These are phyloP conservation scores for Telfairia occidentalis DNA, from an alignment of 331 rosid species.

Conservation along the genomic window DNA sequence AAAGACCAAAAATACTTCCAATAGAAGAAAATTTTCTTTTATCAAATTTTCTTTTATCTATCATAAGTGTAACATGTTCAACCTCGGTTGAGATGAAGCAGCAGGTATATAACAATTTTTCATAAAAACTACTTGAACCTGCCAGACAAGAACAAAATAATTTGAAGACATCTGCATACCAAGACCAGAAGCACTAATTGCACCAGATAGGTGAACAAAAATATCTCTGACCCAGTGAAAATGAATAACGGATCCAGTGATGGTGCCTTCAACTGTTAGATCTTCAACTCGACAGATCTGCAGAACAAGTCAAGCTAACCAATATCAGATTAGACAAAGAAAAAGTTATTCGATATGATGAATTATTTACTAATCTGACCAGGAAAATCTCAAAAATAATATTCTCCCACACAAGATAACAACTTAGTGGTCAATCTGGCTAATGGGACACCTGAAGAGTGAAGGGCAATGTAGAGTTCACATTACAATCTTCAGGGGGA, in stretches of 20 bases:
- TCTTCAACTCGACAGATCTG: conserved; percentile 97
- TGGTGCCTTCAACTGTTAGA: conserved; percentile 55
- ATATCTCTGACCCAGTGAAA: conserved; percentile 77
- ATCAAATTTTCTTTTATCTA: background rate
- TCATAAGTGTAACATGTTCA: background rate
- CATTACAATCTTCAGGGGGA: conserved; percentile 95
- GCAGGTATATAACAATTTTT: background rate
- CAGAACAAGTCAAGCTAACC: conserved; percentile 26
- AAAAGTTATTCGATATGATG: conserved; percentile 7
- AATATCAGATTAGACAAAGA: conserved; percentile 10
- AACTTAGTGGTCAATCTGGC: conserved; percentile 25
- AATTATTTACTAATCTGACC: conserved; percentile 18
- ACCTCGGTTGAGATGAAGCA: background rate
- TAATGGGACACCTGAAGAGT: conserved; percentile 80
- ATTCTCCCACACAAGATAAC: conserved; percentile 17
- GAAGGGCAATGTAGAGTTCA: conserved; percentile 86
- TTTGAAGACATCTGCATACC: conserved; percentile 35
- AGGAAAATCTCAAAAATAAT: conserved; percentile 9
- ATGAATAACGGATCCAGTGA: conserved; percentile 84
- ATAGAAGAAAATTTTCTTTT: background rate
- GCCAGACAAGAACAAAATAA: background rate
- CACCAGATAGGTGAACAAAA: conserved; percentile 45
- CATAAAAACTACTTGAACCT: background rate
- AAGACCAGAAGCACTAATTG: conserved; percentile 69
- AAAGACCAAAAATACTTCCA: background rate